Percentiles rank a stretch among this genome's conserved stretches.
Evolutionary conservation across 164 flowering plant genomes (phyloP).

Genomic region (Akebia trifoliata): DNA sequence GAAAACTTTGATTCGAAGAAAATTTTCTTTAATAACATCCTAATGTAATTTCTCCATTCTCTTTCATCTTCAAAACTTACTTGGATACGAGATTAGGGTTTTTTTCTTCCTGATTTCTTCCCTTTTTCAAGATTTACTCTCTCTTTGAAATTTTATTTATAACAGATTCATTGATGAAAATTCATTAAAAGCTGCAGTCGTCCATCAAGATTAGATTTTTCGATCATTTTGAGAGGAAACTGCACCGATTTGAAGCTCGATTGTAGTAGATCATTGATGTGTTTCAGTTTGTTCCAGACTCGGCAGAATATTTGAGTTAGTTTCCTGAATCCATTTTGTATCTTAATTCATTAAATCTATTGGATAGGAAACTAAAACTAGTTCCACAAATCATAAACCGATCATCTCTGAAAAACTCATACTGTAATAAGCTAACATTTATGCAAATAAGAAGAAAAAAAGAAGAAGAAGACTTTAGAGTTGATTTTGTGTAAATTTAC

Average conservation of each 20-base stretch:
- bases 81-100: no score
- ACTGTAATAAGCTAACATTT: background rate
- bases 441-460: no score
- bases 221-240: background rate
- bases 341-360: background rate
- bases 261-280: background rate
- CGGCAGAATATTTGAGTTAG: background rate
- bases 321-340: background rate
- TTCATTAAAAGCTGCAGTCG: no score
- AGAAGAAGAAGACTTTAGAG: background rate
- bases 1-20: background rate
- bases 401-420: background rate
- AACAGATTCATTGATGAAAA: background rate
- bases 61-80: no score
- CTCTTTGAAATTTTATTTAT: background rate
- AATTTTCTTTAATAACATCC: background rate
- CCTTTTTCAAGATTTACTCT: background rate
- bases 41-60: no score
- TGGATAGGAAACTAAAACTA: background rate
- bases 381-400: background rate
- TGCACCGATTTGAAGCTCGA: background rate
- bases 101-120: background rate
- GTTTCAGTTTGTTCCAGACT: no score
- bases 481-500: no score
- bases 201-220: background rate